phyloP scores from a whole-genome alignment of 208 protist genomes.

The Trypanosoma avium region DNA sequence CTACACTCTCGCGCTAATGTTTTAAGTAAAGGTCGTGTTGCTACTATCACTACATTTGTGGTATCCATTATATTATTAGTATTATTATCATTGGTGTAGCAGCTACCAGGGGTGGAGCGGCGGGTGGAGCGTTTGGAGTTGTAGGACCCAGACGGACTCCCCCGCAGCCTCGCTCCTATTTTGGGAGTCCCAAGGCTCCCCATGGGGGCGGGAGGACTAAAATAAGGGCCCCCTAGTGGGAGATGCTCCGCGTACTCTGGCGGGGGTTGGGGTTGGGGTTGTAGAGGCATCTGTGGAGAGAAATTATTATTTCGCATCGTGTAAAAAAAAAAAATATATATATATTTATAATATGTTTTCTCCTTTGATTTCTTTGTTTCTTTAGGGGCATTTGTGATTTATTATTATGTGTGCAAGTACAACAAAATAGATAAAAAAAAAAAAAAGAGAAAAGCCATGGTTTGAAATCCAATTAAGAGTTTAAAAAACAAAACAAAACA shows the following conservation, averaged over 20 bases:
- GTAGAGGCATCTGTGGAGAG: too few relatives aligned
- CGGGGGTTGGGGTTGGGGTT: too few relatives aligned
- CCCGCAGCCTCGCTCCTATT: constrained; percentile 3
- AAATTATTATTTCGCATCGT: too few relatives aligned
- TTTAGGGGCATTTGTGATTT: not conserved
- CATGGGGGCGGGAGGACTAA: not conserved
- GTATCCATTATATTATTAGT: constrained; percentile 2
- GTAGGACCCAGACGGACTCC: constrained; percentile 3
- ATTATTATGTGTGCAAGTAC: not conserved
- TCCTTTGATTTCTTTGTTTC: not conserved
- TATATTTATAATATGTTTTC: not conserved
- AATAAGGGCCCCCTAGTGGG: not conserved
- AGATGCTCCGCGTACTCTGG: not conserved
- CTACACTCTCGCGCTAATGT: constrained; percentile 35
- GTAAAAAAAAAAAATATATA: too few relatives aligned
- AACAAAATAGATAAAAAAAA: not conserved
- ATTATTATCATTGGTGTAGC: not conserved
- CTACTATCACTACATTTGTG: constrained; percentile 25
- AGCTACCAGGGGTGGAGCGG: constrained; percentile 14
- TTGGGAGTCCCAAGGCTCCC: constrained; percentile 38
- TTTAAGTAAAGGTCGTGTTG: constrained; percentile 38
- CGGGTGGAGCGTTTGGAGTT: constrained; percentile 6
- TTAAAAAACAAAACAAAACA: not conserved
- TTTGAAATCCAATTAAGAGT: too few relatives aligned
- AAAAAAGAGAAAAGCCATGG: too few relatives aligned